Evolutionary conservation across 129 eudicot species (phyloP).

Genomic region (Helianthus tuberosus): DNA sequence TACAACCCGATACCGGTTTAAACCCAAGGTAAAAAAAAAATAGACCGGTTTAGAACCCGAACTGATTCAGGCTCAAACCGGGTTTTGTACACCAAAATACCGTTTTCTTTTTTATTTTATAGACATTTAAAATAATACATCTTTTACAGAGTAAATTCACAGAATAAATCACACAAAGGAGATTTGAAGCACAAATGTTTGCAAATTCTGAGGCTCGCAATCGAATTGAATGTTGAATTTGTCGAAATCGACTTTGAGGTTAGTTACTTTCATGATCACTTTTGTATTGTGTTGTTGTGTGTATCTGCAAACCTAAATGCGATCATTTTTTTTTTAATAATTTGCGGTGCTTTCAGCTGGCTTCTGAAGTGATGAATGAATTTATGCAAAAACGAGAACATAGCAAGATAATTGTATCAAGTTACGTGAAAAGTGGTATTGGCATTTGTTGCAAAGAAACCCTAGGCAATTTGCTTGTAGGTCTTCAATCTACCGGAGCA

Average conservation of each 20-base stretch:
- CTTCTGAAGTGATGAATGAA: slow-evolving; percentile 48
- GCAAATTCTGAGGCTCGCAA: slow-evolving; percentile 61
- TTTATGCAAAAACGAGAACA: slow-evolving; percentile 54
- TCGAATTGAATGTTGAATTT: slow-evolving; percentile 66
- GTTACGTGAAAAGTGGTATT: slow-evolving; percentile 53
- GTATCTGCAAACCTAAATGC: background rate
- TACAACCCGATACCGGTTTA: too few species aligned
- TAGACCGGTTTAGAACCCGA: too few species aligned
- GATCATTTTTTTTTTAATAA: background rate
- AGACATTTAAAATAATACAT: background rate
- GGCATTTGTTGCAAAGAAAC: slow-evolving; percentile 52
- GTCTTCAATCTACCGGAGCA: slow-evolving; percentile 61
- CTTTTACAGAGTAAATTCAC: slow-evolving; percentile 34
- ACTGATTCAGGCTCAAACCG: too few species aligned
- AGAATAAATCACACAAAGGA: slow-evolving; percentile 24
- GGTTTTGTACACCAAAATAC: too few species aligned
- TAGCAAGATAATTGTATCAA: slow-evolving; percentile 62
- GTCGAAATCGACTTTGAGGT: slow-evolving; percentile 73
- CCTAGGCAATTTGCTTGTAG: slow-evolving; percentile 51
- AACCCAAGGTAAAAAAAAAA: too few species aligned
- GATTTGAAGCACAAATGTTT: slow-evolving; percentile 39
- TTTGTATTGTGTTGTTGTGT: background rate
- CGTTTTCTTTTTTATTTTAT: too few species aligned
- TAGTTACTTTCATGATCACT: slow-evolving; percentile 20
- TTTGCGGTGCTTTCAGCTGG: slow-evolving; percentile 45